Conservation (phyloP, 2,329 filamentous ascomycete species). For the Tolypocladium tundrense region DNA sequence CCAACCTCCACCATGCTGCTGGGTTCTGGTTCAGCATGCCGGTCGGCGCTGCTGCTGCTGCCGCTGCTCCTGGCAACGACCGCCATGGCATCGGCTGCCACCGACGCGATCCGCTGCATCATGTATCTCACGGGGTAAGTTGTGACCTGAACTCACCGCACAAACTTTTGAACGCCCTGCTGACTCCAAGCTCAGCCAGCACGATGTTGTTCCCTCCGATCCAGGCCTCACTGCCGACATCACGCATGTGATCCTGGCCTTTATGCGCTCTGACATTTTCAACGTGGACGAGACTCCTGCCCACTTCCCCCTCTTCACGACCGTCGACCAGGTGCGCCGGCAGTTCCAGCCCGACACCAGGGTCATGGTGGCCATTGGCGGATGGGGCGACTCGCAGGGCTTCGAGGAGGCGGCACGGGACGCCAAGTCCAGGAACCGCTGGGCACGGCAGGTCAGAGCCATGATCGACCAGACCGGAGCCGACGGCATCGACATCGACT, state of each 20-base stretch:
- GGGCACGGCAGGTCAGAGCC: constrained; percentile 51
- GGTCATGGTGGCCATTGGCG: constrained; percentile 61
- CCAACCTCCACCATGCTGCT: not conserved
- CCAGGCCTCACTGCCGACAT: constrained; percentile 28
- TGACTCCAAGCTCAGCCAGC: constrained; percentile 28
- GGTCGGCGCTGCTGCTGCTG: not conserved
- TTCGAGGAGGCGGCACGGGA: constrained; percentile 48
- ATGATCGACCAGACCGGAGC: constrained; percentile 54
- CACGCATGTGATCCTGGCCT: constrained; percentile 49
- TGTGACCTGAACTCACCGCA: not conserved
- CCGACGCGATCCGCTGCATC: constrained; percentile 20
- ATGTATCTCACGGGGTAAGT: constrained; percentile 42
- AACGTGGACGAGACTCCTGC: constrained; percentile 27
- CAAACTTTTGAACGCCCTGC: not conserved
- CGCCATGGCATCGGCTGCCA: not conserved
- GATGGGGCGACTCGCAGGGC: constrained; percentile 60
- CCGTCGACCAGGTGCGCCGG: constrained; percentile 33
- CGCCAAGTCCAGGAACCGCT: constrained; percentile 40
- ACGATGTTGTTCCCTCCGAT: constrained; percentile 28
- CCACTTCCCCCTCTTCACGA: constrained; percentile 43
- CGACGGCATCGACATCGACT: constrained; percentile 57
- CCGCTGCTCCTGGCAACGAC: not conserved
- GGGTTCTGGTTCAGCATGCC: not conserved
- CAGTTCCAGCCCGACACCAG: constrained; percentile 44
- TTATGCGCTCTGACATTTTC: constrained; percentile 44